Percentiles rank a stretch among this genome's conserved stretches.
Evolutionary conservation across 2,329 filamentous ascomycete species (phyloP).

Genomic region (Colletotrichum aenigma): DNA sequence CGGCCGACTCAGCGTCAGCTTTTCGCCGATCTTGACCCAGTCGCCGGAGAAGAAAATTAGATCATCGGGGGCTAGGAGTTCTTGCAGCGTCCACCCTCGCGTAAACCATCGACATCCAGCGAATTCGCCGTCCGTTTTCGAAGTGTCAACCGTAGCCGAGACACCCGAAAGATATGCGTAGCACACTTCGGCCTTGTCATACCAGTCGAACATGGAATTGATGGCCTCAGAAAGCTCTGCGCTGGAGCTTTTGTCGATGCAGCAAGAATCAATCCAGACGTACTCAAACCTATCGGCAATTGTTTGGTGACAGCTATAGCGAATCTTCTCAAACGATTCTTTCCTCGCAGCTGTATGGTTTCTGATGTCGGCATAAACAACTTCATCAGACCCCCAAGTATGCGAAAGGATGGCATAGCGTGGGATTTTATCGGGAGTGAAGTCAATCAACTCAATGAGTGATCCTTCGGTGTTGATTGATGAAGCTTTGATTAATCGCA

Average conservation of each 20-base stretch:
- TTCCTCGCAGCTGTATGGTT: background rate
- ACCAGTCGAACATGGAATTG: slow-evolving; percentile 17
- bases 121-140: background rate
- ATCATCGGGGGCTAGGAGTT: background rate
- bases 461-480: background rate
- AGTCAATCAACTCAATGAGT: background rate
- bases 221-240: background rate
- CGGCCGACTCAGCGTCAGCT: background rate
- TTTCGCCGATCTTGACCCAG: background rate
- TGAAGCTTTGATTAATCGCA: background rate
- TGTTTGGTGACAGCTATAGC: background rate
- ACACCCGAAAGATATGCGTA: slow-evolving; percentile 16
- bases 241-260: background rate
- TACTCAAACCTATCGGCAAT: background rate
- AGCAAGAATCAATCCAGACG: background rate
- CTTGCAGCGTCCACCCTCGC: too few species aligned
- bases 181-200: slow-evolving; percentile 2
- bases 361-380: background rate
- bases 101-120: background rate
- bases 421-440: background rate
- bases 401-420: background rate
- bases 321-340: background rate
- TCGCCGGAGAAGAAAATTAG: background rate
- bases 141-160: background rate
- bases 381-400: background rate